Percentiles rank a stretch among this genome's conserved stretches.
phyloP scores from a whole-genome alignment of 2,329 filamentous ascomycete species.

The Colletotrichum musicola region DNA sequence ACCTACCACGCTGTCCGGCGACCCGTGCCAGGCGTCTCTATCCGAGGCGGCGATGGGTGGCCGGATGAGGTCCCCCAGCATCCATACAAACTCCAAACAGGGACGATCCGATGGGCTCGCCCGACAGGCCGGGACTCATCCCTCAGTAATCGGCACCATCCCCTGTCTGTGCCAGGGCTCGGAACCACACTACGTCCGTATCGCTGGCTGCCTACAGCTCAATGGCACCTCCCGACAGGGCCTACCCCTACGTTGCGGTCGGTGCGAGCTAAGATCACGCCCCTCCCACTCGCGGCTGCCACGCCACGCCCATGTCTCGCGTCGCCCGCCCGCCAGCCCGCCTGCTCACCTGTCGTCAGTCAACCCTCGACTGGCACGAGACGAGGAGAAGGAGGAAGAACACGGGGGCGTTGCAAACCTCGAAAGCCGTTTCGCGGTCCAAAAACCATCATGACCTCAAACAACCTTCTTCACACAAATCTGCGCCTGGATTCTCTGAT shows the following conservation, averaged over 20 bases:
- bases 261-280: constrained; percentile 14
- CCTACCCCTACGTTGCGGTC: constrained; percentile 7
- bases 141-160: constrained; percentile 21
- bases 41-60: neutral
- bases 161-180: constrained; percentile 35
- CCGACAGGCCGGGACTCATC: constrained; percentile 32
- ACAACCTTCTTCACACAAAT: neutral
- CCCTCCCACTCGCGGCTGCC: neutral
- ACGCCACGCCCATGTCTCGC: neutral
- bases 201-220: constrained; percentile 33
- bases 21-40: constrained; percentile 12
- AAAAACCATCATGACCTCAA: neutral
- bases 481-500: neutral
- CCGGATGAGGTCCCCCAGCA: constrained; percentile 17
- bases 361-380: neutral
- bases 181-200: constrained; percentile 37
- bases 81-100: constrained; percentile 23
- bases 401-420: neutral
- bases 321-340: neutral
- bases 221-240: constrained; percentile 29
- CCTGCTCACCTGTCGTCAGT: neutral
- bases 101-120: constrained; percentile 19
- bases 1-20: neutral
- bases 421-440: neutral
- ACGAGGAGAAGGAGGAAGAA: neutral